Percentiles rank a stretch among this genome's conserved stretches.
Conservation (phyloP, 768 basidiomycete genomes). For the Phlebiopsis flavidoalba region DNA sequence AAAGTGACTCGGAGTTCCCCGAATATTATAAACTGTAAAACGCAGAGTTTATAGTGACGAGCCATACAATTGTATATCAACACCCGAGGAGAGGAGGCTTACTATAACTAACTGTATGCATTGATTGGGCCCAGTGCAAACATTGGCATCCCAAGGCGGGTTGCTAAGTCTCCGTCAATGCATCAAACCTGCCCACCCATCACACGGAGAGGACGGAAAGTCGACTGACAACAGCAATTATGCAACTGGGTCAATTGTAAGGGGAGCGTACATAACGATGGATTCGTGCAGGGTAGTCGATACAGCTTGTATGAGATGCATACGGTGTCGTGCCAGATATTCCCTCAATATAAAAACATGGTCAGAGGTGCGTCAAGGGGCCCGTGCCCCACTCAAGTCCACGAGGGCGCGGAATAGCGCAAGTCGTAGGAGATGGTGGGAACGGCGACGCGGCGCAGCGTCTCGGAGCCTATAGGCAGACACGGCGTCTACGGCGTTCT, state of each 20-base stretch:
- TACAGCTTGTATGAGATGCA: not conserved
- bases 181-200: not conserved
- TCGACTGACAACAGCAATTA: not conserved
- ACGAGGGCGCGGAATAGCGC: not conserved
- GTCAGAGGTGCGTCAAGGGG: not conserved
- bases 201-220: not conserved
- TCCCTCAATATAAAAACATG: not conserved
- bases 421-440: not conserved
- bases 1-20: not conserved
- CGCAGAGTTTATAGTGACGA: too few relatives aligned
- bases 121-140: not conserved
- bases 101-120: not conserved
- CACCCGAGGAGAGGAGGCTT: not conserved
- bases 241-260: not conserved
- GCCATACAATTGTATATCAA: not conserved
- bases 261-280: not conserved
- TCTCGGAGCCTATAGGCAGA: not conserved
- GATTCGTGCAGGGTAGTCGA: not conserved
- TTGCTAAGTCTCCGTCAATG: too few relatives aligned
- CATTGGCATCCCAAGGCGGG: not conserved
- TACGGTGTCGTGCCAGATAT: not conserved
- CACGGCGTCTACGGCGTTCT: not conserved
- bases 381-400: not conserved
- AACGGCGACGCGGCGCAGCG: not conserved
- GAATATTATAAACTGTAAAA: not conserved